phyloP scores from a whole-genome alignment of 129 eudicot species.

The Flaveria ramosissima region DNA sequence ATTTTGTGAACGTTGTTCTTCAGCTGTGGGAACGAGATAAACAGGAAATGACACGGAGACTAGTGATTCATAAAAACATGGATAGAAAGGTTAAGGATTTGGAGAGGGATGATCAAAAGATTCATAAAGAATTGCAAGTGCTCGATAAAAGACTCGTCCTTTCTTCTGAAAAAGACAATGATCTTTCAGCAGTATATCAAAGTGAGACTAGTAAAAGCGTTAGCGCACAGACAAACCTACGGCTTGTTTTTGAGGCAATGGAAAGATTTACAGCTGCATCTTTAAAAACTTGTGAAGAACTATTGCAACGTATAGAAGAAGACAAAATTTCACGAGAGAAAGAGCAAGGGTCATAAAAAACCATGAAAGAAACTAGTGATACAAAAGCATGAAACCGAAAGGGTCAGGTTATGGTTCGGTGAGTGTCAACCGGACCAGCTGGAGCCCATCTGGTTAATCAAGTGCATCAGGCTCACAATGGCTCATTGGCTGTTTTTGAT shows the following conservation, averaged over 20 bases:
- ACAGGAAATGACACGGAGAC: slow-evolving; percentile 64
- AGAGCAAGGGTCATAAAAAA: slow-evolving; percentile 30
- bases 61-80: slow-evolving; percentile 52
- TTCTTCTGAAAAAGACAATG: slow-evolving; percentile 38
- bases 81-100: slow-evolving; percentile 73
- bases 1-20: slow-evolving; percentile 69
- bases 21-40: slow-evolving; percentile 87
- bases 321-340: slow-evolving; percentile 48
- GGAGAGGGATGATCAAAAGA: slow-evolving; percentile 87
- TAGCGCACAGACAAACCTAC: slow-evolving; percentile 76
- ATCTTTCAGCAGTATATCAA: slow-evolving; percentile 68
- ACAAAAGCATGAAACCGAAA: neutral
- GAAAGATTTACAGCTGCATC: slow-evolving; percentile 70
- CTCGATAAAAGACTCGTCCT: slow-evolving; percentile 73
- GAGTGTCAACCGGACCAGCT: slow-evolving; percentile 18
- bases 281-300: slow-evolving; percentile 75
- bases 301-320: slow-evolving; percentile 75
- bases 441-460: slow-evolving; percentile 5
- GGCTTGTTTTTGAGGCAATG: slow-evolving; percentile 81
- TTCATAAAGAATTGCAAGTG: slow-evolving; percentile 85
- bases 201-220: slow-evolving; percentile 76
- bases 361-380: neutral
- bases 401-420: neutral
- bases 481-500: neutral
- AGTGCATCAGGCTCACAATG: neutral